Conservation (phyloP, 2,329 filamentous ascomycete species). For the Celoporthe dispersa region DNA sequence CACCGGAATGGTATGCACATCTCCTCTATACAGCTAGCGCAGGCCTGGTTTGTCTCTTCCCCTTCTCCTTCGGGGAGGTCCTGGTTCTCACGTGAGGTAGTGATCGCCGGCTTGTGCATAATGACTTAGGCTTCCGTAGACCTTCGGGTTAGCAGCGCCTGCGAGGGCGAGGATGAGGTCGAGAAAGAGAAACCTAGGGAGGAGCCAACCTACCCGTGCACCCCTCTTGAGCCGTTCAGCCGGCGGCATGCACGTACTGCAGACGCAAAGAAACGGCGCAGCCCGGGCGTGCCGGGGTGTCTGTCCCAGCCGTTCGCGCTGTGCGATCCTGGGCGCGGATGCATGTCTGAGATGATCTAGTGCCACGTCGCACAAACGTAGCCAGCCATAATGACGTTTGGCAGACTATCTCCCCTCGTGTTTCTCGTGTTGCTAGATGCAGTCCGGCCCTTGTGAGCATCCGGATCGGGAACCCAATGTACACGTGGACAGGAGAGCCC, state of each 20-base stretch:
- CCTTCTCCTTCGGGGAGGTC: background rate
- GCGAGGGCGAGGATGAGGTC: too few species aligned
- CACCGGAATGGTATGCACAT: background rate
- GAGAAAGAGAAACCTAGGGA: background rate
- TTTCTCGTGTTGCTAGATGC: background rate
- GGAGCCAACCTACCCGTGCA: background rate
- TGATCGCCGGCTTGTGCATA: background rate
- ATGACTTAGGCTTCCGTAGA: background rate
- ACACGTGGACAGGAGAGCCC: background rate
- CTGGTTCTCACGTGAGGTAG: background rate
- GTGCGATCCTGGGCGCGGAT: background rate
- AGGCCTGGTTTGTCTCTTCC: background rate
- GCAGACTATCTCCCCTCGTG: background rate
- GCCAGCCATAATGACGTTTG: background rate
- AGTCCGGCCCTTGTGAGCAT: background rate
- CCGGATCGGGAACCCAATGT: background rate
- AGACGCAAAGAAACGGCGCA: background rate
- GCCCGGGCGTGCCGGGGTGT: background rate
- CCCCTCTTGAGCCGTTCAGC: background rate
- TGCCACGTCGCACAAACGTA: background rate
- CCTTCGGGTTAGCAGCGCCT: background rate
- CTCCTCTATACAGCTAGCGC: background rate
- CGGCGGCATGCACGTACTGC: background rate
- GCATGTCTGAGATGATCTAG: slow-evolving; percentile 11
- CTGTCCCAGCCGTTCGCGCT: background rate